Evolutionary conservation across 371 early-diverging fungal genomes (phyloP).

Genomic region (Phascolomyces articulosus): DNA sequence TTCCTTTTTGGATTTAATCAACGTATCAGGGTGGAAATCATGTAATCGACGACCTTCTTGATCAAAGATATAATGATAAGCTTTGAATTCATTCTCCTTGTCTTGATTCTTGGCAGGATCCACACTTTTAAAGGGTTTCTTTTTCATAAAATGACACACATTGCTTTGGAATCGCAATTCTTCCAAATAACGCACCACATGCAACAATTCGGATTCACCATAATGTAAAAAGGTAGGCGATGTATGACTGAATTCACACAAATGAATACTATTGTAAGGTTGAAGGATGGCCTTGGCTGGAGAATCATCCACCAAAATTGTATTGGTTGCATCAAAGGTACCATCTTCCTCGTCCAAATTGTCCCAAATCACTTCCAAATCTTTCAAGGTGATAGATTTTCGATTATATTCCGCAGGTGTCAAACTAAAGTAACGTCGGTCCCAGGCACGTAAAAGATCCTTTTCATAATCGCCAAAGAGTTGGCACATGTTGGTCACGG

Average conservation of each 20-base stretch:
- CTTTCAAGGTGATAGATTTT: constrained; percentile 66
- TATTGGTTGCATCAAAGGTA: constrained; percentile 67
- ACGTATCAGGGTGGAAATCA: too few relatives aligned
- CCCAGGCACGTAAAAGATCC: constrained; percentile 60
- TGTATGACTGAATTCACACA: constrained; percentile 18
- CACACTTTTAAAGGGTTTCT: constrained; percentile 12
- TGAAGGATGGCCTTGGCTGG: constrained; percentile 62
- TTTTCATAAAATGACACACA: constrained; percentile 16
- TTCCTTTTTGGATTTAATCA: background rate
- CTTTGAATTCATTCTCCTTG: constrained; percentile 2
- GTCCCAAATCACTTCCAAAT: constrained; percentile 60
- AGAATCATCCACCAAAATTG: constrained; percentile 74
- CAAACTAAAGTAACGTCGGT: constrained; percentile 61
- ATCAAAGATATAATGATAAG: constrained; percentile 10
- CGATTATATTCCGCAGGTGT: constrained; percentile 39
- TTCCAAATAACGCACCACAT: constrained; percentile 15
- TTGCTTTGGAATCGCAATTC: constrained; percentile 10
- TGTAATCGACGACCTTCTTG: background rate
- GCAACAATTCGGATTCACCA: constrained; percentile 18
- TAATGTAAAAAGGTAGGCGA: background rate
- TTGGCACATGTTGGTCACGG: constrained; percentile 61
- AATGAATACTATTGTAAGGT: constrained; percentile 62
- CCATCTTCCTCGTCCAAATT: constrained; percentile 13
- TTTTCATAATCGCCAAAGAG: constrained; percentile 45
- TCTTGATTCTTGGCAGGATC: background rate